Percentiles rank a stretch among this genome's conserved stretches.
Conservation (phyloP, 305 asterid species). For the Rubia balearica region DNA sequence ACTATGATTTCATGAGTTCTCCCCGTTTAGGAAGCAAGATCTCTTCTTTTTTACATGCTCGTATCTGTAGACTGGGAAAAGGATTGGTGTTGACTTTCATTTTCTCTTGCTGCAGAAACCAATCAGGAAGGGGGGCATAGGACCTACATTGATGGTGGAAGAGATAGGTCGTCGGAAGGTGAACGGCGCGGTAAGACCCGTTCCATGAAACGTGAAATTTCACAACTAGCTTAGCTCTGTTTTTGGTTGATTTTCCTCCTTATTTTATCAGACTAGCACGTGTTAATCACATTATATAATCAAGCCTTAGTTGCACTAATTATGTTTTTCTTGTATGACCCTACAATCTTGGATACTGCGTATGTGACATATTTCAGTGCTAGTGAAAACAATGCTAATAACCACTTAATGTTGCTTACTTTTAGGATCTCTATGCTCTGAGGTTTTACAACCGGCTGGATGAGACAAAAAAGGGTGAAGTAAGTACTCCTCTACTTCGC, state of each 20-base stretch:
- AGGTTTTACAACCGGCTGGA: conserved; percentile 88
- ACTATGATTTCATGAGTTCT: neutral
- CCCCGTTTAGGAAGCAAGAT: conserved; percentile 2
- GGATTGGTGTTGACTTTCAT: neutral
- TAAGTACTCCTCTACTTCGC: conserved; percentile 32
- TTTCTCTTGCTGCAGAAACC: conserved; percentile 63
- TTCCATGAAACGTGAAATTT: neutral
- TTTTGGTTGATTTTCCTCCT: conserved; percentile 1
- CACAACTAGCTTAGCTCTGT: neutral
- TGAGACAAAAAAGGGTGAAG: conserved; percentile 87
- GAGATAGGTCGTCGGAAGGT: conserved; percentile 76
- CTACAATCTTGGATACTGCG: neutral
- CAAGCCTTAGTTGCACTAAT: neutral
- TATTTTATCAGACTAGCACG: neutral
- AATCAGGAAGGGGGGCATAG: conserved; percentile 71
- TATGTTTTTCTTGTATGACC: neutral
- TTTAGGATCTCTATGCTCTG: conserved; percentile 71
- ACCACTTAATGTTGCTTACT: neutral
- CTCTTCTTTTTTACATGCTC: neutral
- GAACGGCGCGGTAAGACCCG: conserved; percentile 54
- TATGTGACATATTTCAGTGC: neutral
- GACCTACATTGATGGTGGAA: conserved; percentile 83
- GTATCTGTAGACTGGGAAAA: neutral
- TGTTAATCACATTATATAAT: neutral
- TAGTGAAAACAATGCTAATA: neutral